These are phyloP conservation scores for Plasmodium yoelii DNA, from an alignment of 169 alveolate genomes.

Conservation along the genomic window DNA sequence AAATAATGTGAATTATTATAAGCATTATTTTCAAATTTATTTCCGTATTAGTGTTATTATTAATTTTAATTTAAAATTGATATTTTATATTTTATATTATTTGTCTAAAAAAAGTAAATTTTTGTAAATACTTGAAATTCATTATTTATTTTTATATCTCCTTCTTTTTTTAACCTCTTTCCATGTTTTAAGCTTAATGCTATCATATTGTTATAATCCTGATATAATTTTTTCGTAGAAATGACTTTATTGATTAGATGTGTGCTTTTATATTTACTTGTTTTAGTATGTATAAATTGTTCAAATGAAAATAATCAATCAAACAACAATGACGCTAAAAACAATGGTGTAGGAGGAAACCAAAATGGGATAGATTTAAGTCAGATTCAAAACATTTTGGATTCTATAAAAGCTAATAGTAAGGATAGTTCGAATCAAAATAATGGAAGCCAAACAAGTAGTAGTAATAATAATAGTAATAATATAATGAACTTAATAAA, in stretches of 20 bases:
- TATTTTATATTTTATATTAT: too few relatives aligned
- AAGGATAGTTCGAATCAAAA: not conserved
- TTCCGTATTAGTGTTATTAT: too few relatives aligned
- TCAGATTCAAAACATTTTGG: constrained; percentile 19
- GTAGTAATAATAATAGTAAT: not conserved
- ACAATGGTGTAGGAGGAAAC: not conserved
- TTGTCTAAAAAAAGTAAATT: too few relatives aligned
- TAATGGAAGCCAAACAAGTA: not conserved
- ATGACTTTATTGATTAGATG: constrained; percentile 63
- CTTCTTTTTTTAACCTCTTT: not conserved
- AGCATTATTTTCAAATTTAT: too few relatives aligned
- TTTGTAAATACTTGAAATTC: too few relatives aligned
- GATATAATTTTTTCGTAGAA: constrained; percentile 32
- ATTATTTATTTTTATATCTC: not conserved
- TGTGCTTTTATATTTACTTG: constrained; percentile 45
- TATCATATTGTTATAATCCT: not conserved
- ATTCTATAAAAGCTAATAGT: constrained; percentile 10
- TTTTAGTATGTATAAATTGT: constrained; percentile 28
- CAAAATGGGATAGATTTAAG: constrained; percentile 5
- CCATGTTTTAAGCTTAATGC: constrained; percentile 16
- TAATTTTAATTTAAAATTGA: too few relatives aligned
- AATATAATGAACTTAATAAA: not conserved
- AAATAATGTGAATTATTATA: too few relatives aligned
- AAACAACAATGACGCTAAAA: constrained; percentile 2
- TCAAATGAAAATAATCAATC: constrained; percentile 24